A percentile compares a stretch with the other conserved stretches of the same genome.
These are phyloP conservation scores for Tricholoma hemisulphureum DNA, from an alignment of 768 basidiomycete species.

Conservation along the genomic window DNA sequence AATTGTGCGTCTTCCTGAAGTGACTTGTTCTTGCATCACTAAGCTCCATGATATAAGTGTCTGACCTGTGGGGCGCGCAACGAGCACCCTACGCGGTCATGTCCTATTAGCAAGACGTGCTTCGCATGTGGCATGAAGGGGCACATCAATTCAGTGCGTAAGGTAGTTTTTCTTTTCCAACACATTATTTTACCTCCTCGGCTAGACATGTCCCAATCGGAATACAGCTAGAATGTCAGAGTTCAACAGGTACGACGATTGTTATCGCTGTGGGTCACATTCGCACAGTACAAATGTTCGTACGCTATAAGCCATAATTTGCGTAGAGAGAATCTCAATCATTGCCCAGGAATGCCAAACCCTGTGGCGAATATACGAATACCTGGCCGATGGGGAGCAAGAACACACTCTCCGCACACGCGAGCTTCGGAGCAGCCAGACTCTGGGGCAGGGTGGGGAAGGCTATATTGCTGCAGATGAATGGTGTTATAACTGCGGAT, in stretches of 20 bases:
- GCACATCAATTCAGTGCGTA: constrained; percentile 64
- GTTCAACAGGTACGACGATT: constrained; percentile 42
- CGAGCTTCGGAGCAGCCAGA: constrained; percentile 46
- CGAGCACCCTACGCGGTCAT: constrained; percentile 74
- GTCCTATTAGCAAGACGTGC: constrained; percentile 79
- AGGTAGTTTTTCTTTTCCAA: neutral
- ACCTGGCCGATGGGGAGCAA: constrained; percentile 57
- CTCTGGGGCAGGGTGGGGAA: constrained; percentile 71
- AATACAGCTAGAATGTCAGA: constrained; percentile 24
- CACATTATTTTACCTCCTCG: neutral
- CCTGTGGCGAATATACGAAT: constrained; percentile 78
- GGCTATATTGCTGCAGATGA: constrained; percentile 71
- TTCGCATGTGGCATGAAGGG: constrained; percentile 84
- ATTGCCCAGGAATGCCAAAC: constrained; percentile 72
- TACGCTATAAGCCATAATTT: constrained; percentile 4
- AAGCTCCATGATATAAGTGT: constrained; percentile 46
- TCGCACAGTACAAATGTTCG: constrained; percentile 63
- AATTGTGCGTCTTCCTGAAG: constrained; percentile 49
- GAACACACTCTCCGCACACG: constrained; percentile 43
- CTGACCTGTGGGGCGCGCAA: constrained; percentile 78
- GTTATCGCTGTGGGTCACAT: constrained; percentile 68
- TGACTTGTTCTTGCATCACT: constrained; percentile 1
- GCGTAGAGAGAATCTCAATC: neutral
- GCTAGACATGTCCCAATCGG: constrained; percentile 72
- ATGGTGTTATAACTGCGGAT: constrained; percentile 84